These are phyloP conservation scores for Ceratobasidium sp. DNA, from an alignment of 1,284 basidiomycete genomes.

Conservation along the genomic window DNA sequence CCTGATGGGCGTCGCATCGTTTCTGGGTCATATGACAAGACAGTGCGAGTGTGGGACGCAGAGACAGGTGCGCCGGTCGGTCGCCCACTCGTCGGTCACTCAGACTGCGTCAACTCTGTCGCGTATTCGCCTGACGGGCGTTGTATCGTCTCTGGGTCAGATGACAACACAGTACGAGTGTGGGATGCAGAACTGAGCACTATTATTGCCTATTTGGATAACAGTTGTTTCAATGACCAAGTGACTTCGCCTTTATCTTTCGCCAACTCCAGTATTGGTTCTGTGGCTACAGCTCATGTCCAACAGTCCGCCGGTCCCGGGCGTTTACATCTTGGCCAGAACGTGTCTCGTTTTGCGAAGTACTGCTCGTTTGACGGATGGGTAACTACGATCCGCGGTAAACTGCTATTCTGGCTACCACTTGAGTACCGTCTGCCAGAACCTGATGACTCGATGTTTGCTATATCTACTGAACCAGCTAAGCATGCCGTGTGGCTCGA, in stretches of 20 bases:
- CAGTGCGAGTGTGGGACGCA: not conserved
- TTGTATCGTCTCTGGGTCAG: conserved; percentile 29
- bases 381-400: not conserved
- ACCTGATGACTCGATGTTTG: conserved; percentile 5
- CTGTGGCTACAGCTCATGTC: too few relatives aligned
- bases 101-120: conserved; percentile 56
- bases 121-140: conserved; percentile 60
- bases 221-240: too few relatives aligned
- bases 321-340: not conserved
- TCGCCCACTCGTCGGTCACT: too few relatives aligned
- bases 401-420: conserved; percentile 9
- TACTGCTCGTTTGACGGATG: not conserved
- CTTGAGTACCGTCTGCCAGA: not conserved
- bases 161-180: too few relatives aligned
- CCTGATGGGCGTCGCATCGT: not conserved
- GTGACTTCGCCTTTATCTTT: too few relatives aligned
- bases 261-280: too few relatives aligned
- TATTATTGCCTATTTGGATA: too few relatives aligned
- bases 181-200: too few relatives aligned
- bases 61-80: too few relatives aligned
- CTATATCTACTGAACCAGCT: not conserved
- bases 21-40: not conserved
- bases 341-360: not conserved
- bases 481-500: not conserved
- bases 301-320: too few relatives aligned